These are phyloP conservation scores for Exophiala spinifera DNA, from an alignment of 2,329 filamentous ascomycete genomes.

Conservation along the genomic window DNA sequence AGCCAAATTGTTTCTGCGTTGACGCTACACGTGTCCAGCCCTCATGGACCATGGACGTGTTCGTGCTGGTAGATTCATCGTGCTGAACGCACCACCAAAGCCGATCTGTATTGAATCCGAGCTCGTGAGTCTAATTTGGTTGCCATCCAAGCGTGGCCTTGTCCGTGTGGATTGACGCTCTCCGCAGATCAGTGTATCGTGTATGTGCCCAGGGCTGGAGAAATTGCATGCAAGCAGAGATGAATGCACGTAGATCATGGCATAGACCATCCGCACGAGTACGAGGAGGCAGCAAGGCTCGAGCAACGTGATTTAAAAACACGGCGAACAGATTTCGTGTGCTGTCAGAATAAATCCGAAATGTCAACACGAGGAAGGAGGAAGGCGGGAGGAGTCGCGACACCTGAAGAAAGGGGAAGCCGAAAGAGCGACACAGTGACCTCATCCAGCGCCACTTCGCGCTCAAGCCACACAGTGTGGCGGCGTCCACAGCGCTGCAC, in stretches of 20 bases:
- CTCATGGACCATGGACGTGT: neutral
- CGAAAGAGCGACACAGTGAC: too few species aligned
- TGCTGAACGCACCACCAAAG: neutral
- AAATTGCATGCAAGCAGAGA: too few species aligned
- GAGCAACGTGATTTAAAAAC: neutral
- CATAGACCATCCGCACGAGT: too few species aligned
- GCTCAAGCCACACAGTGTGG: too few species aligned
- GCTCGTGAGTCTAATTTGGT: neutral
- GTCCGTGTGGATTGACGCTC: neutral
- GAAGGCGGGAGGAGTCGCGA: neutral
- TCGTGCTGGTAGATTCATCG: neutral
- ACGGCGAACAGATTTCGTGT: neutral
- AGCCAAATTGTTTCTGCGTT: neutral
- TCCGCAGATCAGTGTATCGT: neutral
- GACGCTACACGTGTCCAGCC: neutral
- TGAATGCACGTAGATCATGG: neutral
- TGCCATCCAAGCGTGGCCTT: neutral
- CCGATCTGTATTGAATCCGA: neutral
- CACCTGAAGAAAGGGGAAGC: neutral
- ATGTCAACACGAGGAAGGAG: neutral
- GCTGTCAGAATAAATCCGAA: neutral
- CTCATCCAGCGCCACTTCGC: too few species aligned
- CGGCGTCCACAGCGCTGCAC: too few species aligned
- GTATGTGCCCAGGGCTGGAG: neutral
- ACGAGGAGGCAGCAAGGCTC: neutral